These are phyloP conservation scores for Trichophyton simii DNA, from an alignment of 2,329 filamentous ascomycete genomes.

Conservation along the genomic window DNA sequence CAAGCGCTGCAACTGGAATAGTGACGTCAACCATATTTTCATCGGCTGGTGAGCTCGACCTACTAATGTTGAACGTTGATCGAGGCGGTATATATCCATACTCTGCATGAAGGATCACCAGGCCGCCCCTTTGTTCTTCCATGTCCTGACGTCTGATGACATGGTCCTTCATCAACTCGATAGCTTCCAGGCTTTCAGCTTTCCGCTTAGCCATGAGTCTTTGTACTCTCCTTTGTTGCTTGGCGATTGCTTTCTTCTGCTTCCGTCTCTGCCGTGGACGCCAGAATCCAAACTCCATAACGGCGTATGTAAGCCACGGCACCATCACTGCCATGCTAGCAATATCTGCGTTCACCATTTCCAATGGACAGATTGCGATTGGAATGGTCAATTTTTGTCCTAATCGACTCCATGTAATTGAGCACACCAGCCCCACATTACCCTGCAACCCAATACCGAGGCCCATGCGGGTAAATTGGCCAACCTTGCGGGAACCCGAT, in stretches of 20 bases:
- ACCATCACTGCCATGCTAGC: slow-evolving; percentile 25
- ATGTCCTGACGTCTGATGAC: slow-evolving; percentile 27
- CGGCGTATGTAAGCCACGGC: slow-evolving; percentile 30
- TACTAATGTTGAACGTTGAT: slow-evolving; percentile 16
- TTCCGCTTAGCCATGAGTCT: slow-evolving; percentile 25
- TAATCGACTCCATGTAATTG: slow-evolving; percentile 29
- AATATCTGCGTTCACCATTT: slow-evolving; percentile 23
- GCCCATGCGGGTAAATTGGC: slow-evolving; percentile 28
- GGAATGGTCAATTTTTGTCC: slow-evolving; percentile 31
- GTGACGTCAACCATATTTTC: slow-evolving; percentile 26
- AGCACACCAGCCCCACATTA: slow-evolving; percentile 25
- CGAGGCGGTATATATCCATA: slow-evolving; percentile 27
- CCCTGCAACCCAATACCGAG: slow-evolving; percentile 28
- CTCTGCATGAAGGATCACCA: slow-evolving; percentile 30
- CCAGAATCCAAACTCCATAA: slow-evolving; percentile 31
- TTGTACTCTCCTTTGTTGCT: slow-evolving; percentile 27
- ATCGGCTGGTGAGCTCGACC: background rate
- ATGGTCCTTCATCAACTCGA: slow-evolving; percentile 30
- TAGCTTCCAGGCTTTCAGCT: slow-evolving; percentile 28
- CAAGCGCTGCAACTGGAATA: slow-evolving; percentile 33
- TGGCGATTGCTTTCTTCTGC: slow-evolving; percentile 24
- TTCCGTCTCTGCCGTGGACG: slow-evolving; percentile 28
- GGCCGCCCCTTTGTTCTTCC: slow-evolving; percentile 24
- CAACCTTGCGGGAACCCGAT: slow-evolving; percentile 26
- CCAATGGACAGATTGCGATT: slow-evolving; percentile 26